Evolutionary conservation across 306 rosid species (phyloP), one percentile per base, ranked within the genome.

Genomic region (Vicia sativa): DNA sequence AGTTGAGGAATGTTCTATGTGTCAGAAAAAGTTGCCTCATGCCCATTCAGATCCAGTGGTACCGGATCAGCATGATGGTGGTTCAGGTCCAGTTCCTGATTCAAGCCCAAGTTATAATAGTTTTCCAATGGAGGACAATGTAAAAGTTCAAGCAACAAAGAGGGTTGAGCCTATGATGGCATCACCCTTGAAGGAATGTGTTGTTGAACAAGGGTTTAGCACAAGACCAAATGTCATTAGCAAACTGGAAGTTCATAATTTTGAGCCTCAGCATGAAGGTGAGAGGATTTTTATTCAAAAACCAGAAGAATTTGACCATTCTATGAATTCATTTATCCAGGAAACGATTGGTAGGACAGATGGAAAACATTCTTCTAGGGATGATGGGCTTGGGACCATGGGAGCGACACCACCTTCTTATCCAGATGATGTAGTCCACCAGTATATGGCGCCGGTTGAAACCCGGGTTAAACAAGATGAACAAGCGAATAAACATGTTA

Each of bases 11-110:
- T 87, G 89, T 78, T 79, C 76, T 73, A 72, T 87, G 87, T 92
- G 96, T 79, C 95, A 80, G 85, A 86, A 42, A 73, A 83, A 74
- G 46, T 66, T 92, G 76, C 96, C 98, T 70, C 91, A 89, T 78
- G 84, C 95, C 31, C 96, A 92, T 84, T 92, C 92, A 41, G 89
- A 92, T 80, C 74, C 89, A 45, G 44, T 81, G 57, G 84, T 74
- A 71, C 88, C 53, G 62, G 89, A 81, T 81, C 89, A 89, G 65
- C 79, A 54, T 13, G 79, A 42, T 28, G 37, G 71, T 68, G 59
- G 80, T 37, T 53, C 80, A 10, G 74, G 82, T 48, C 53, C 77
- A 66, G 62, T 61, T 39, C 80, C 88, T 58, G 92, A 84, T 79
- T 56, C 87, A 21, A 70, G 44, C 52, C 79, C 85, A 56, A 75